Evolutionary conservation across 148 eudicot species (phyloP), one percentile per base, ranked within the genome.

Genomic region (Amaranthus palmeri): DNA sequence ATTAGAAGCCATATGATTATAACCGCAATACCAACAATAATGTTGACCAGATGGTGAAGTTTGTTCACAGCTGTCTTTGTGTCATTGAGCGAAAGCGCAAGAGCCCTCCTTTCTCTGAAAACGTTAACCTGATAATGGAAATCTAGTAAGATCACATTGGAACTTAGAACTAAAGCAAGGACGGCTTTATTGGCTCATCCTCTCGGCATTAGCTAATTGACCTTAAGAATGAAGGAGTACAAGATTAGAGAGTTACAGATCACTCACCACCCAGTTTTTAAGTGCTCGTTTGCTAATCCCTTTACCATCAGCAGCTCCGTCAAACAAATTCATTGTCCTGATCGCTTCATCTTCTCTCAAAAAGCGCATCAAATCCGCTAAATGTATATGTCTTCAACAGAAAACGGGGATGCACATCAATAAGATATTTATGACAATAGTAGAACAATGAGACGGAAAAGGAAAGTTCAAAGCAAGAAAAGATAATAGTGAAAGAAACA

Each of bases 11-110:
- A 92, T 68, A 92, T 86, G 25, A 83, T 74, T 55, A 86, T 14
- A 0, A 87, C 69, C 13, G 82, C 64, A 49, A 85, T 44, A 8
- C 84, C 85, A 40, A 92, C 88, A 46, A 83, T 43, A 14, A 83
- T 79, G 59, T 86, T 87, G 71, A 83, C 77, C 80, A 89, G 79
- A 3, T 82, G 86, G 76, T 92, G 95, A 72, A 92, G 87, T 69
- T 85, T 87, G 83, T 86, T 85, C 42, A 92, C 89, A 0, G 96
- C 96, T n/a, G 92, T 87, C 81, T 92, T 92, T 53, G 97, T 92
- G 69, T 92, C 92, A 45, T 88, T 84, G 40, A 92, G 87, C 18
- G 97, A 92, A 50, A 89, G 83, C 18, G 97, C 89, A 61, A 92
- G 90, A 36, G 97, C 95, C 72, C 92, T 82, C 42, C 91, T 76